Base-by-base conservation (phyloP, 495 filamentous ascomycete species). In the Recurvomyces mirabilis region DNA sequence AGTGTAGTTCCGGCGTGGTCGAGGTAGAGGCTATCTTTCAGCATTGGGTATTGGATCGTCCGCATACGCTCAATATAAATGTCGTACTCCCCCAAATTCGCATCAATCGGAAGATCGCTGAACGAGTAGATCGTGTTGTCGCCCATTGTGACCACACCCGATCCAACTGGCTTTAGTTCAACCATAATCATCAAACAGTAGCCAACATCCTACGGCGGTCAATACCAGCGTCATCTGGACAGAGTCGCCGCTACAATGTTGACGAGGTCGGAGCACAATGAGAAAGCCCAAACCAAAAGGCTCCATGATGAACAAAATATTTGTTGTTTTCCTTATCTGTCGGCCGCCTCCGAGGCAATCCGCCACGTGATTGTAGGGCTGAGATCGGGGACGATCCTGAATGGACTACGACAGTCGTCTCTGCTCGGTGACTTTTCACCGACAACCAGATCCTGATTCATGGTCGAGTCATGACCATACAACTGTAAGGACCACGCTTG, bases 1-100 rank as follows among this genome's bases (percentile, higher is more conserved):
- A 78, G 66, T 0, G 89, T 91, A 11, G 86, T 86, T 17, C 85
- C 88, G 1, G 87, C 89, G 78, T 96, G 88, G 54, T 96, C 89
- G 20, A 95, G 79, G 58, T 95, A 96, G 39, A 81, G 73, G 6
- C 76, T 72, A 25, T 50, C 41, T 18, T 33, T 15, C n/a, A 94
- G 68, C 71, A 84, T 79, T 23, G 89, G 89, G 66, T 86, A 96
- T 54, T 96, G 83, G 3, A 65, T 55, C 18, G 71, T 61, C 47
- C 88, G 73, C 41, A 93, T 72, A 6, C 51, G 56, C 54, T 91
- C 82, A 26, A 94, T 69, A 51, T 71, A 63, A 22, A 60, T 58
- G 47, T 81, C 80, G 63, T 93, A 93, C 22, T 46, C 49, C 3
- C 9, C 43, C 3, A 15, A 35, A 18, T 24, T n/a, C n/a, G n/a